phyloP scores from a whole-genome alignment of 2,329 filamentous ascomycete genomes.

The Dothiorella sarmentorum region DNA sequence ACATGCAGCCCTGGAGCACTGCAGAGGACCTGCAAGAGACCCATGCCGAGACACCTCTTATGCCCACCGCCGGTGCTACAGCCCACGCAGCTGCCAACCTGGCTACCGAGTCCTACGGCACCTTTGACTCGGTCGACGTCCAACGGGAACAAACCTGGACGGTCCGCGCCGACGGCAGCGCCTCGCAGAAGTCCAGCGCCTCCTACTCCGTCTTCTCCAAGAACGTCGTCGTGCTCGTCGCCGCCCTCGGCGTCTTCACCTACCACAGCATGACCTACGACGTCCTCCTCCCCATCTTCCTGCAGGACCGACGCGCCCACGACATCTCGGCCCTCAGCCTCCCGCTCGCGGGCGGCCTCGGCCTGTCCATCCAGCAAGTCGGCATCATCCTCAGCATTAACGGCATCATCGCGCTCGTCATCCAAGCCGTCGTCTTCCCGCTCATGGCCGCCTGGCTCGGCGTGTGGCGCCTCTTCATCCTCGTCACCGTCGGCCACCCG shows the following conservation, averaged over 20 bases:
- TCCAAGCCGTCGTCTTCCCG: constrained; percentile 70
- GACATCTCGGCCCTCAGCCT: constrained; percentile 29
- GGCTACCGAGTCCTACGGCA: constrained; percentile 75
- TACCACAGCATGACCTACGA: constrained; percentile 97
- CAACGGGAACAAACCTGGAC: constrained; percentile 53
- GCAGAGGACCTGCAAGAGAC: constrained; percentile 38
- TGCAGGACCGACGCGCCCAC: constrained; percentile 66
- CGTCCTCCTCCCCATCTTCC: constrained; percentile 86
- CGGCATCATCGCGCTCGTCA: constrained; percentile 67
- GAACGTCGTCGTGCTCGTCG: constrained; percentile 69
- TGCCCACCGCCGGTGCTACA: constrained; percentile 70
- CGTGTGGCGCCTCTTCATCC: constrained; percentile 63
- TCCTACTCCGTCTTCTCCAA: constrained; percentile 25
- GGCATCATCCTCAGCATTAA: constrained; percentile 67
- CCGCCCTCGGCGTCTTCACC: constrained; percentile 85
- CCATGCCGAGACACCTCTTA: constrained; percentile 66
- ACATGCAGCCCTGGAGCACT: constrained; percentile 60
- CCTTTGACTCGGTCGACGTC: constrained; percentile 59
- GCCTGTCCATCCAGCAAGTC: constrained; percentile 62
- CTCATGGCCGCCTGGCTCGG: constrained; percentile 61
- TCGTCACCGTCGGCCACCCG: constrained; percentile 64
- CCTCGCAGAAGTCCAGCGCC: constrained; percentile 35
- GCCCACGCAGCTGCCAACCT: constrained; percentile 71
- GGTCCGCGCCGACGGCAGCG: constrained; percentile 45
- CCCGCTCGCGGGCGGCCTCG: constrained; percentile 58